Percentiles rank a stretch among this genome's conserved stretches.
phyloP scores from a whole-genome alignment of 2,329 filamentous ascomycete species.

The Ramichloridium luteum region DNA sequence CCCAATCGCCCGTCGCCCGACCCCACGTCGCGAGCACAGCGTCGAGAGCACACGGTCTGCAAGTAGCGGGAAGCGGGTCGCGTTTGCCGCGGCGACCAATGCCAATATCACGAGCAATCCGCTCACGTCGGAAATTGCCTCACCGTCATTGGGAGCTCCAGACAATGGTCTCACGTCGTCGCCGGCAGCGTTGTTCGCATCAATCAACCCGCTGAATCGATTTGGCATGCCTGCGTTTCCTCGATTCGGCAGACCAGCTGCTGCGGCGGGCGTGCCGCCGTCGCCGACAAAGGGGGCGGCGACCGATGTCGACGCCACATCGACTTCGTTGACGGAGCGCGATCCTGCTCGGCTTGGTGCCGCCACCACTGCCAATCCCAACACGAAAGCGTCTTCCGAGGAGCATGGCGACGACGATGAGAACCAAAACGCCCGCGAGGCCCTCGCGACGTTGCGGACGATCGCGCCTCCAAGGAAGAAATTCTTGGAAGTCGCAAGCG shows the following conservation, averaged over 20 bases:
- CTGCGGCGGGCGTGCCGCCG: conserved; percentile 18
- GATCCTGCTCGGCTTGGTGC: no score
- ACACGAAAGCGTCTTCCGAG: background rate
- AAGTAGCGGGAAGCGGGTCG: conserved; percentile 47
- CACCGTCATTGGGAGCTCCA: no score
- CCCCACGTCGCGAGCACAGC: conserved; percentile 64
- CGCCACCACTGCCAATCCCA: conserved; percentile 7
- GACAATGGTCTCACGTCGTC: background rate
- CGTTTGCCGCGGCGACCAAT: conserved; percentile 26
- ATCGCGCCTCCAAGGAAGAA: conserved; percentile 35
- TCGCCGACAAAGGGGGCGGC: no score
- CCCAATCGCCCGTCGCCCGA: conserved; percentile 41
- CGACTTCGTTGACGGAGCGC: no score
- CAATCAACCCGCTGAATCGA: conserved; percentile 26
- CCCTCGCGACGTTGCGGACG: conserved; percentile 33
- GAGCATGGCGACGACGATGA: conserved; percentile 21
- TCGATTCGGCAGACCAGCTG: conserved; percentile 22
- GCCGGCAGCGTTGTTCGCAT: background rate
- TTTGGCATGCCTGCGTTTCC: conserved; percentile 25
- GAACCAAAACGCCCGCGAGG: conserved; percentile 29
- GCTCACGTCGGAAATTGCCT: no score
- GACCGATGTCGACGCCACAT: no score
- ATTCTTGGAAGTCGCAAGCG: conserved; percentile 36
- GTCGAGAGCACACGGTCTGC: conserved; percentile 59
- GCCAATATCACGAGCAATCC: no score